A percentile compares a stretch with the other conserved stretches of the same genome.
Conservation (phyloP, 2,329 filamentous ascomycete genomes). For the Emmonsiellopsis sp. region DNA sequence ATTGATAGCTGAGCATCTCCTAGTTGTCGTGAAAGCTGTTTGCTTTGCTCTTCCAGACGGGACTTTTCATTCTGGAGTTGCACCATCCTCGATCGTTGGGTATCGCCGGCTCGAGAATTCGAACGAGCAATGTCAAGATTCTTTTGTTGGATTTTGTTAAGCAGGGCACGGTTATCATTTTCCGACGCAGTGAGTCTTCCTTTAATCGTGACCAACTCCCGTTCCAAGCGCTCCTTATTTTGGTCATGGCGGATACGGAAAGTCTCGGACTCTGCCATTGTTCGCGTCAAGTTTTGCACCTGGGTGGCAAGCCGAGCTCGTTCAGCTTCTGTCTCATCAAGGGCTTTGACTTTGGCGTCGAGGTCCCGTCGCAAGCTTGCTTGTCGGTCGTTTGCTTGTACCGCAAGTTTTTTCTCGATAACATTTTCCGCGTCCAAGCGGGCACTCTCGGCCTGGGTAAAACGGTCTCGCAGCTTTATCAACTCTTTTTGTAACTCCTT, state of each 20-base stretch:
- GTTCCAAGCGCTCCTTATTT: slow-evolving; percentile 84
- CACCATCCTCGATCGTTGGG: slow-evolving; percentile 65
- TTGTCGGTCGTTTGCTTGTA: slow-evolving; percentile 71
- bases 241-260: slow-evolving; percentile 88
- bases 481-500: slow-evolving; percentile 85
- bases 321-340: slow-evolving; percentile 72
- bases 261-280: slow-evolving; percentile 80
- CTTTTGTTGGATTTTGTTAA: slow-evolving; percentile 97
- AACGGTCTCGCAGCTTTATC: slow-evolving; percentile 70
- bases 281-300: slow-evolving; percentile 75
- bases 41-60: slow-evolving; percentile 73
- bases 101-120: slow-evolving; percentile 75
- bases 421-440: slow-evolving; percentile 72
- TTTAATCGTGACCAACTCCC: slow-evolving; percentile 83
- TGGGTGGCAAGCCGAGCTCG: slow-evolving; percentile 66
- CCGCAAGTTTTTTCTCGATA: slow-evolving; percentile 70
- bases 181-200: slow-evolving; percentile 84
- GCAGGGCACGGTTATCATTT: slow-evolving; percentile 87
- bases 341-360: slow-evolving; percentile 64
- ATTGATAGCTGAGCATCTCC: slow-evolving; percentile 77
- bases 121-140: slow-evolving; percentile 91
- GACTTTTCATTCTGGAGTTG: slow-evolving; percentile 75
- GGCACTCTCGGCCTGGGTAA: slow-evolving; percentile 75
- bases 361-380: slow-evolving; percentile 69
- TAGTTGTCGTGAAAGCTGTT: slow-evolving; percentile 71